Evolutionary conservation across 768 basidiomycete genomes (phyloP).

Genomic region (Daedalea quercina): DNA sequence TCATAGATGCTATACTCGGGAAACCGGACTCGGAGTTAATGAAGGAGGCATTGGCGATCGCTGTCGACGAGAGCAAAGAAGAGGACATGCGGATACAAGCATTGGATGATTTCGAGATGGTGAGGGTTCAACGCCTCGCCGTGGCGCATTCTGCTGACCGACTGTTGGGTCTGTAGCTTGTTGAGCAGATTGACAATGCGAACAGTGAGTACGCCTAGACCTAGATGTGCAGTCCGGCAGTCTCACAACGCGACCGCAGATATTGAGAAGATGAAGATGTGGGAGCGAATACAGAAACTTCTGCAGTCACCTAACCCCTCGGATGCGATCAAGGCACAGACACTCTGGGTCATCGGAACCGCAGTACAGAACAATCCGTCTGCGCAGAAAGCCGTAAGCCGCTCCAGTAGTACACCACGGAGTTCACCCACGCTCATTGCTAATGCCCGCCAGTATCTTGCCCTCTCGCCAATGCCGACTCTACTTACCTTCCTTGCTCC

Average conservation of each 20-base stretch:
- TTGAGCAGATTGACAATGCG: slow-evolving; percentile 89
- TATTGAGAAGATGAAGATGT: slow-evolving; percentile 67
- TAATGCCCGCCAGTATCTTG: slow-evolving; percentile 42
- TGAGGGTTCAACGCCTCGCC: slow-evolving; percentile 22
- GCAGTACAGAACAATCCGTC: slow-evolving; percentile 86
- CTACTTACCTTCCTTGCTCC: slow-evolving; percentile 58
- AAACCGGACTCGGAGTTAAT: slow-evolving; percentile 77
- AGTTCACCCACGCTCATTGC: background rate
- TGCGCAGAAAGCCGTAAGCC: slow-evolving; percentile 70
- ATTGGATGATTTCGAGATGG: slow-evolving; percentile 86
- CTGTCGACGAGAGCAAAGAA: slow-evolving; percentile 45
- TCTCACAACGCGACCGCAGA: slow-evolving; percentile 36
- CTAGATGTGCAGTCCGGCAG: background rate
- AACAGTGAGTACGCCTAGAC: slow-evolving; percentile 46
- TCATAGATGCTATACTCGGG: slow-evolving; percentile 82
- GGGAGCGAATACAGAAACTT: slow-evolving; percentile 69
- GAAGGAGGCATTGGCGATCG: slow-evolving; percentile 70
- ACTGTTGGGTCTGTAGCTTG: slow-evolving; percentile 45
- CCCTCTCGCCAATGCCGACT: slow-evolving; percentile 56
- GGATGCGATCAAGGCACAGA: slow-evolving; percentile 56
- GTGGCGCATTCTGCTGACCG: background rate
- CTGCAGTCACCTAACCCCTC: slow-evolving; percentile 47
- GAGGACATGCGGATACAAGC: slow-evolving; percentile 61
- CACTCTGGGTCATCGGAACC: slow-evolving; percentile 84
- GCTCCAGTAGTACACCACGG: background rate